These are phyloP conservation scores for Trichoderma atrobrunneum DNA, from an alignment of 2,329 filamentous ascomycete species.

Conservation along the genomic window DNA sequence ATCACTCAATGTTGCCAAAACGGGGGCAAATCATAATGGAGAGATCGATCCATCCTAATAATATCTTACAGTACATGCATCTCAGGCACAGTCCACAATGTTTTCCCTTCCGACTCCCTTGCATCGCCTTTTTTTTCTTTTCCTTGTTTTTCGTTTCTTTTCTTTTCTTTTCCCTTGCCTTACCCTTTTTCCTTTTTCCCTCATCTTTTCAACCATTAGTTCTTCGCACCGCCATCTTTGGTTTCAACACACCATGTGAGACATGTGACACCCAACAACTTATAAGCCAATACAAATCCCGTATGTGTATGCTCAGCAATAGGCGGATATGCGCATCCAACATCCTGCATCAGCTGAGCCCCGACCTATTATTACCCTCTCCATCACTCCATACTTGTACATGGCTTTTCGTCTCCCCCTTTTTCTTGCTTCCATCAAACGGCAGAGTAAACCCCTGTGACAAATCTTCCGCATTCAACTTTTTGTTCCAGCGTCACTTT, in stretches of 20 bases:
- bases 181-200: background rate
- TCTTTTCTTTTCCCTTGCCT: background rate
- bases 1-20: background rate
- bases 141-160: background rate
- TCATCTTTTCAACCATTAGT: background rate
- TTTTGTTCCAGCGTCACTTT: conserved; percentile 78
- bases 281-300: background rate
- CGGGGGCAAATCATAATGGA: background rate
- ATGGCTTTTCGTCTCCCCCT: background rate
- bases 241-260: background rate
- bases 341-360: conserved; percentile 6
- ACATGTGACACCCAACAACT: conserved; percentile 9
- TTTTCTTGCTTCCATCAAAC: conserved; percentile 20
- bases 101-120: background rate
- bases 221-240: background rate
- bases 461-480: conserved; percentile 79
- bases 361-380: background rate
- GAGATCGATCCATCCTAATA: background rate
- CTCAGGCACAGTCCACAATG: background rate
- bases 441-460: conserved; percentile 79
- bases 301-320: background rate
- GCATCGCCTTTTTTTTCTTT: background rate
- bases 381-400: background rate
- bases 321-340: background rate
- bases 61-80: conserved; percentile 8